Conservation (phyloP, 768 basidiomycete species). For the Boletus subcaerulescens region DNA sequence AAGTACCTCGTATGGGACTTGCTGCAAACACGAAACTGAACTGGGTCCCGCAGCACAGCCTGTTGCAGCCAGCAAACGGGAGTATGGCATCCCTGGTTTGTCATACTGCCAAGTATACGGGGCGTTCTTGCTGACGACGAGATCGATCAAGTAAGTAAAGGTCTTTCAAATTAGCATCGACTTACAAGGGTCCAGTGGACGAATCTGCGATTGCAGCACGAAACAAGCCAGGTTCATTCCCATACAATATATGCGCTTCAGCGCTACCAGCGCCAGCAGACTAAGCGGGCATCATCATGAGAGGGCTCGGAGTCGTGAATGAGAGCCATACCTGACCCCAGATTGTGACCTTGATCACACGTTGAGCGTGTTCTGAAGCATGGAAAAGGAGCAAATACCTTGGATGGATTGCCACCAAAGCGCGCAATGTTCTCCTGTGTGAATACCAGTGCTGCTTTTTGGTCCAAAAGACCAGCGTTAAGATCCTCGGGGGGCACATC, state of each 20-base stretch:
- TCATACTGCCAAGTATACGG: constrained; percentile 46
- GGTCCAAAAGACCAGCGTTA: constrained; percentile 61
- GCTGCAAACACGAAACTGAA: constrained; percentile 42
- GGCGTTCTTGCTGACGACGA: constrained; percentile 45
- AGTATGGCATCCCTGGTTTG: constrained; percentile 49
- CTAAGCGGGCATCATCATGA: neutral
- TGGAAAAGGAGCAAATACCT: constrained; percentile 30
- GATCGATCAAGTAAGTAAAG: neutral
- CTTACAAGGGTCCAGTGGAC: constrained; percentile 20
- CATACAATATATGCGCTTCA: constrained; percentile 14
- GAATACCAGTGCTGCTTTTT: constrained; percentile 55
- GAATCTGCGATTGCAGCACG: constrained; percentile 18
- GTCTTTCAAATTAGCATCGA: neutral
- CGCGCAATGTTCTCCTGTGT: constrained; percentile 61
- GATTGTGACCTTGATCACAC: constrained; percentile 11
- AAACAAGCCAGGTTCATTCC: constrained; percentile 5
- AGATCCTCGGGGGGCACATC: constrained; percentile 46
- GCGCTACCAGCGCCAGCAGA: constrained; percentile 18
- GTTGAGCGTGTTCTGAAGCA: neutral
- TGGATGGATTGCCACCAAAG: constrained; percentile 62
- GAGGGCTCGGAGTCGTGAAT: neutral
- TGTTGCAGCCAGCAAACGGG: constrained; percentile 42
- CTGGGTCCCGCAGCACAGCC: constrained; percentile 41
- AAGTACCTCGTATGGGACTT: constrained; percentile 17
- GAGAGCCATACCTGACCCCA: constrained; percentile 17